Percentiles rank a stretch among this genome's conserved stretches.
These are phyloP conservation scores for Sistotremastrum niveocremeum DNA, from an alignment of 768 basidiomycete species.

Conservation along the genomic window DNA sequence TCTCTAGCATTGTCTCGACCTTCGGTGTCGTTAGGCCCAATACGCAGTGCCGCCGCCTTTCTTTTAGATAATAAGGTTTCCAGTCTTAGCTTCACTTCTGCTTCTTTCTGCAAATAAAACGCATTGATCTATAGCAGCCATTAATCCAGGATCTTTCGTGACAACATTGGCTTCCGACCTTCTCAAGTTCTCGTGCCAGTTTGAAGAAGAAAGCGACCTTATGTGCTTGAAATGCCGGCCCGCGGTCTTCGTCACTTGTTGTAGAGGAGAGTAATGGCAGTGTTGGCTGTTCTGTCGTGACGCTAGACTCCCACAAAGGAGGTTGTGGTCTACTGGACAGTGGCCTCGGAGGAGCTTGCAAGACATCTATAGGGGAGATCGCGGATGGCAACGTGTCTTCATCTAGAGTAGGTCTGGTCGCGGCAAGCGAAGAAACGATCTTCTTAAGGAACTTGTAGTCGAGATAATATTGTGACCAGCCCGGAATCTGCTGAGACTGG, in stretches of 20 bases:
- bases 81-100: conserved; percentile 82
- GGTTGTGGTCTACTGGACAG: conserved; percentile 18
- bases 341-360: conserved; percentile 20
- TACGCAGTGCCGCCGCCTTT: conserved; percentile 63
- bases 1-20: conserved; percentile 25
- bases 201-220: conserved; percentile 99
- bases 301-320: conserved; percentile 13
- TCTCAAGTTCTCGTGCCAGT: conserved; percentile 92
- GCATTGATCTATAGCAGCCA: conserved; percentile 66
- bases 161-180: conserved; percentile 35
- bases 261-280: conserved; percentile 50
- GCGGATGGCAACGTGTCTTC: conserved; percentile 77
- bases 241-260: conserved; percentile 56
- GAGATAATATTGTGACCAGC: conserved; percentile 91
- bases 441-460: conserved; percentile 99
- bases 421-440: conserved; percentile 90
- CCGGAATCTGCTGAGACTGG: conserved; percentile 89
- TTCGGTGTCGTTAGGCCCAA: conserved; percentile 51
- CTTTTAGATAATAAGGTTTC: conserved; percentile 91
- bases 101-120: conserved; percentile 96
- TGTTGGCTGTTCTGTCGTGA: conserved; percentile 10
- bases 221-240: conserved; percentile 84
- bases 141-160: conserved; percentile 1
- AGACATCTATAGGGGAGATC: conserved; percentile 50
- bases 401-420: conserved; percentile 82